Evolutionary conservation across 345 rosid species (phyloP).

Genomic region (Noccaea bulbosa): DNA sequence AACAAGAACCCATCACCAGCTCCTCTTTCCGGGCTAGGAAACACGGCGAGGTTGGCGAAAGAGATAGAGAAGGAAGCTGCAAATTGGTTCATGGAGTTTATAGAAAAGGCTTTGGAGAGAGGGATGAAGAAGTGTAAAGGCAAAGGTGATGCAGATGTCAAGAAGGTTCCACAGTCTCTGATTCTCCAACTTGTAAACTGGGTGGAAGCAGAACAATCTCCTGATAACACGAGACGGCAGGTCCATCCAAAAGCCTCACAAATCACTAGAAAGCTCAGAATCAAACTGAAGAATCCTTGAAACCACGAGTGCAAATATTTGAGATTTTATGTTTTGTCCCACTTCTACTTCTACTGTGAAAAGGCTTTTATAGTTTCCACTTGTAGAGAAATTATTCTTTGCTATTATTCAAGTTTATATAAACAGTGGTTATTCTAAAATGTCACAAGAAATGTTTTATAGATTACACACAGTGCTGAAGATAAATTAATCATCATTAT

Average conservation of each 20-base stretch:
- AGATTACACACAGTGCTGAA: slow-evolving; percentile 11
- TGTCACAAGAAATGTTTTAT: slow-evolving; percentile 12
- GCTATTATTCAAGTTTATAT: slow-evolving; percentile 29
- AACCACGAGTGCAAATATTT: not conserved
- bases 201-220: slow-evolving; percentile 84
- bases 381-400: slow-evolving; percentile 23
- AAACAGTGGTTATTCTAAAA: not conserved
- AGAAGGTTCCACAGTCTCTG: slow-evolving; percentile 76
- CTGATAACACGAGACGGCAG: slow-evolving; percentile 53
- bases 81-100: slow-evolving; percentile 89
- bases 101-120: slow-evolving; percentile 76
- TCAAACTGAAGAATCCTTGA: slow-evolving; percentile 76
- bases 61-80: slow-evolving; percentile 86
- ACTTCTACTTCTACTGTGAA: slow-evolving; percentile 17
- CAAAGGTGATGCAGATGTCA: slow-evolving; percentile 49
- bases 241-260: slow-evolving; percentile 82
- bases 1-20: slow-evolving; percentile 64
- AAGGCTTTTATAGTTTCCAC: slow-evolving; percentile 22
- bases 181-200: slow-evolving; percentile 78
- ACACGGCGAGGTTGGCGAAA: slow-evolving; percentile 63
- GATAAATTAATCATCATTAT: slow-evolving; percentile 19
- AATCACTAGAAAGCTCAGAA: slow-evolving; percentile 78
- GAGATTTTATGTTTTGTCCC: slow-evolving; percentile 13
- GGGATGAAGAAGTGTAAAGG: slow-evolving; percentile 76
- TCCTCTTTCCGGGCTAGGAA: slow-evolving; percentile 50